These are phyloP conservation scores for Zhuliangozyma parablackwelliae DNA, from an alignment of 1,139 yeast genomes.

Conservation along the genomic window DNA sequence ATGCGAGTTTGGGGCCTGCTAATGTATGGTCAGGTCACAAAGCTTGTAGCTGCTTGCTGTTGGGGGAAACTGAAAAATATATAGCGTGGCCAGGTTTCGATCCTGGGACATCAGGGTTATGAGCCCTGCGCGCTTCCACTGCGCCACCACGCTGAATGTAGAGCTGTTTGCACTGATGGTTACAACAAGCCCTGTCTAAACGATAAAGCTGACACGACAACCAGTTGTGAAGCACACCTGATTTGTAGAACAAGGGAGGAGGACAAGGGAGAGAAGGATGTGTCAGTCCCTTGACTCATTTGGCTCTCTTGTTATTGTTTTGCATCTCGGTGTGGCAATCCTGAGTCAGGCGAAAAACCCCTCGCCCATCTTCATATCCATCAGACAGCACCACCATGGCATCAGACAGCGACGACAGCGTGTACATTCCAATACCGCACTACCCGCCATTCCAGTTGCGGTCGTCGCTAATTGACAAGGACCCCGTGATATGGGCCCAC, in stretches of 20 bases:
- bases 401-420: not conserved
- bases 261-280: too few species aligned
- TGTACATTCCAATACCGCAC: conserved; percentile 51
- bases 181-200: not conserved
- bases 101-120: conserved; percentile 99
- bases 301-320: too few species aligned
- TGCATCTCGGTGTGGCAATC: too few species aligned
- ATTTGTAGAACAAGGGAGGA: too few species aligned
- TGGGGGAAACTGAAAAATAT: conserved; percentile 20
- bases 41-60: too few species aligned
- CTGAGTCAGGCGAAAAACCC: too few species aligned
- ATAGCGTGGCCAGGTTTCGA: conserved; percentile 99
- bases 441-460: conserved; percentile 72
- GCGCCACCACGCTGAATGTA: conserved; percentile 79
- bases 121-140: conserved; percentile 99
- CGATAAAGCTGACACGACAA: too few species aligned
- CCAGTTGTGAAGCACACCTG: too few species aligned
- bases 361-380: too few species aligned
- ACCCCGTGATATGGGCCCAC: conserved; percentile 80
- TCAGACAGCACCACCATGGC: too few species aligned
- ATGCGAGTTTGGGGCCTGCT: not conserved
- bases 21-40: too few species aligned
- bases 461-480: conserved; percentile 71
- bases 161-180: not conserved
- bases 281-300: too few species aligned